Conservation (phyloP, 371 early-diverging fungal genomes). For the Mucor ambiguus region DNA sequence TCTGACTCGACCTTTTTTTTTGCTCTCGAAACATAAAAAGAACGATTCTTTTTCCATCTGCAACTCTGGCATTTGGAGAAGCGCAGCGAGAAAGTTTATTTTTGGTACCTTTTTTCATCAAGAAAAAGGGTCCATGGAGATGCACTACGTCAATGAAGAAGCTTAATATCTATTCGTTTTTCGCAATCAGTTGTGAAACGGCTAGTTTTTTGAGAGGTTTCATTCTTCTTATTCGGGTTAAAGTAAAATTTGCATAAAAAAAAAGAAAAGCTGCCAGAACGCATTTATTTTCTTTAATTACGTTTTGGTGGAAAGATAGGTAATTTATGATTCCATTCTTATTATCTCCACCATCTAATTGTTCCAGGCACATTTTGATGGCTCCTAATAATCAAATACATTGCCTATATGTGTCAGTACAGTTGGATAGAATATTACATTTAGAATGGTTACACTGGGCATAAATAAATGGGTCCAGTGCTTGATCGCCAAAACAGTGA, state of each 20-base stretch:
- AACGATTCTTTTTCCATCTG: background rate
- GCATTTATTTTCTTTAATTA: background rate
- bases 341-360: background rate
- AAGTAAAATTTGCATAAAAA: slow-evolving; percentile 1
- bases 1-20: background rate
- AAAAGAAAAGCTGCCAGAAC: background rate
- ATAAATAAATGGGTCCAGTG: background rate
- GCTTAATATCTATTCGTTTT: background rate
- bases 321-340: background rate
- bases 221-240: background rate
- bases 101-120: background rate
- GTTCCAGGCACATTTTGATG: background rate
- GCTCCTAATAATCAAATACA: background rate
- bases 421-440: background rate
- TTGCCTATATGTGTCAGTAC: background rate
- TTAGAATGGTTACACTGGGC: background rate
- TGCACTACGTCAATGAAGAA: background rate
- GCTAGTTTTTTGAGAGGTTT: background rate
- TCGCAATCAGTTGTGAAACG: background rate
- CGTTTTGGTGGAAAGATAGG: background rate
- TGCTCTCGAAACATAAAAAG: background rate
- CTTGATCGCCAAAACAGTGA: background rate
- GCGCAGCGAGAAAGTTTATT: background rate
- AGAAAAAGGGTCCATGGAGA: background rate
- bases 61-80: background rate